Evolutionary conservation across 768 basidiomycete species (phyloP).

Genomic region (Crassisporium funariophilum): DNA sequence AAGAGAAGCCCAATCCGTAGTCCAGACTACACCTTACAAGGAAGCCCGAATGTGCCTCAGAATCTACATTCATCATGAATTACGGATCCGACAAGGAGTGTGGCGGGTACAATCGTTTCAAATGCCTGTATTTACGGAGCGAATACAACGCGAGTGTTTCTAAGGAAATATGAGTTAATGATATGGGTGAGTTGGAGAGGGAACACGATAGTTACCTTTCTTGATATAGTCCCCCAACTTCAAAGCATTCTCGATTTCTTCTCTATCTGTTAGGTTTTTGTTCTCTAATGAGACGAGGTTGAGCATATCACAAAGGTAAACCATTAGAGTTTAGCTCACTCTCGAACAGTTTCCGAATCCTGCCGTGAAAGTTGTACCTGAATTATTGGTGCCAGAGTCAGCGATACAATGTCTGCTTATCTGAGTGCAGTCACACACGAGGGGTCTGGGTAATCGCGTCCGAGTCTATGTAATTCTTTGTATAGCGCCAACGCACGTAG

Average conservation of each 20-base stretch:
- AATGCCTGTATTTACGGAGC: conserved; percentile 78
- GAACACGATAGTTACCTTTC: conserved; percentile 69
- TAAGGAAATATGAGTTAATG: conserved; percentile 26
- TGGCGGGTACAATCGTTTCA: conserved; percentile 76
- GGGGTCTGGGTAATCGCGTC: conserved; percentile 82
- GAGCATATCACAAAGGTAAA: background rate
- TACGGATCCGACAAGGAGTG: conserved; percentile 18
- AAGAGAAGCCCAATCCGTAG: too few relatives aligned
- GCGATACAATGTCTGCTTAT: conserved; percentile 1
- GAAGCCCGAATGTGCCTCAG: too few relatives aligned
- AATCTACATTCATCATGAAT: too few relatives aligned
- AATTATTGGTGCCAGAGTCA: conserved; percentile 10
- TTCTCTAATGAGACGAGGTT: conserved; percentile 54
- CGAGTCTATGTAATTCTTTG: conserved; percentile 81
- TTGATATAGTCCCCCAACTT: conserved; percentile 82
- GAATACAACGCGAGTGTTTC: conserved; percentile 85
- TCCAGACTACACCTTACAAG: too few relatives aligned
- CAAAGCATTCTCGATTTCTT: conserved; percentile 77
- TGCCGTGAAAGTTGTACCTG: conserved; percentile 80
- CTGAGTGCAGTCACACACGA: conserved; percentile 49
- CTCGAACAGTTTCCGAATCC: conserved; percentile 71
- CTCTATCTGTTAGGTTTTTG: conserved; percentile 58
- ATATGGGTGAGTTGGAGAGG: background rate
- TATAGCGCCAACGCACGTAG: conserved; percentile 72
- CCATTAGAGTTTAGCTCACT: conserved; percentile 44